A percentile compares a stretch with the other conserved stretches of the same genome.
Conservation (phyloP, 192 early-diverging fungal species). For the Chytriomyces confervae region DNA sequence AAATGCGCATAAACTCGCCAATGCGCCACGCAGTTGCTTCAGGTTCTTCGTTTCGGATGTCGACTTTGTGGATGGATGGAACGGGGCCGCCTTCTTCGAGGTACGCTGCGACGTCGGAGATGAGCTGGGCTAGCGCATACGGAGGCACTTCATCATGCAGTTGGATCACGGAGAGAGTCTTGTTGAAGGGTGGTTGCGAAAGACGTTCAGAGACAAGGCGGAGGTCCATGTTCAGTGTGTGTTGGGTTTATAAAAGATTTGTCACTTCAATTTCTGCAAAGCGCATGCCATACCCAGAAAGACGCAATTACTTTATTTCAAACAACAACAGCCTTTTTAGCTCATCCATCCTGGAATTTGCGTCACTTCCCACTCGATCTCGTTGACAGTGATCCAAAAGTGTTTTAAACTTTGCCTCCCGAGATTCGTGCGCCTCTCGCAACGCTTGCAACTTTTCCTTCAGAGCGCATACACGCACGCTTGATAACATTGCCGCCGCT, state of each 20-base stretch:
- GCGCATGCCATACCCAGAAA: no score
- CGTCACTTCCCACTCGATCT: no score
- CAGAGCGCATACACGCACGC: no score
- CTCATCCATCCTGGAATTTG: no score
- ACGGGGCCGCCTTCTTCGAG: slow-evolving; percentile 50
- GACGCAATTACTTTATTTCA: no score
- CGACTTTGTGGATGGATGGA: slow-evolving; percentile 38
- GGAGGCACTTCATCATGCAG: slow-evolving; percentile 62
- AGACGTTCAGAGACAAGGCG: slow-evolving; percentile 46
- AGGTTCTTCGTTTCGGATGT: slow-evolving; percentile 54
- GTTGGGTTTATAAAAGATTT: neutral
- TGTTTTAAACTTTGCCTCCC: no score
- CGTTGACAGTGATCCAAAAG: no score
- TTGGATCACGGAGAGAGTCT: slow-evolving; percentile 55
- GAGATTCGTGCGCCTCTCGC: no score
- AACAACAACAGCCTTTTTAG: no score
- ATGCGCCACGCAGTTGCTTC: slow-evolving; percentile 55
- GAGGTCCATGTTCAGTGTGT: slow-evolving; percentile 33
- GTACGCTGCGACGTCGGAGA: slow-evolving; percentile 53
- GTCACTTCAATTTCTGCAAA: no score
- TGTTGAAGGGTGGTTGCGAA: slow-evolving; percentile 52
- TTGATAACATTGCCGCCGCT: no score
- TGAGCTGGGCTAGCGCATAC: slow-evolving; percentile 49
- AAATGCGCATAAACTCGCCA: slow-evolving; percentile 52
- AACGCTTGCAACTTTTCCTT: no score